Conservation (phyloP, 2,329 filamentous ascomycete genomes). For the Lanzia echinophila region DNA sequence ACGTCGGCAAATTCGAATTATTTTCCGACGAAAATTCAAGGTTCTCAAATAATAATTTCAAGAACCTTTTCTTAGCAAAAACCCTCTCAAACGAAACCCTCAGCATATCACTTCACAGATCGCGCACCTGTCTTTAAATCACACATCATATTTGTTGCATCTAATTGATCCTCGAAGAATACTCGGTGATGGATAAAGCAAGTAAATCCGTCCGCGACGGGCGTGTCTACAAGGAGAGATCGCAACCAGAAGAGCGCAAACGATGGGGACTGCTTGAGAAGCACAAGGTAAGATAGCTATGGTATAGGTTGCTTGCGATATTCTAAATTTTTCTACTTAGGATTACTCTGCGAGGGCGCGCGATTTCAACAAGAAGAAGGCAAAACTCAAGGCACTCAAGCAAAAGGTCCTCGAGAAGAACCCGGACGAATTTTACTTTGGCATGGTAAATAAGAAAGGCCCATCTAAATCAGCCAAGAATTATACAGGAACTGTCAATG, state of each 20-base stretch:
- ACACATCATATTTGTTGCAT: too few species aligned
- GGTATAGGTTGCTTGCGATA: neutral
- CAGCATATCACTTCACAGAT: neutral
- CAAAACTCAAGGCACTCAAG: slow-evolving; percentile 50
- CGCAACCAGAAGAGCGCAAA: slow-evolving; percentile 74
- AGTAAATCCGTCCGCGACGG: slow-evolving; percentile 30
- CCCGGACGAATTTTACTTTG: slow-evolving; percentile 68
- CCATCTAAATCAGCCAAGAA: slow-evolving; percentile 45
- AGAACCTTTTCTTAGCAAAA: neutral
- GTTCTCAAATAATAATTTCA: neutral
- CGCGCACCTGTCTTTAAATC: too few species aligned
- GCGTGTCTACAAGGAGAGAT: slow-evolving; percentile 83
- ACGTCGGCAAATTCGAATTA: neutral
- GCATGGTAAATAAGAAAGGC: slow-evolving; percentile 58
- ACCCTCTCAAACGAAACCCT: neutral
- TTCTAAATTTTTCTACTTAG: slow-evolving; percentile 29
- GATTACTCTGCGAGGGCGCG: slow-evolving; percentile 60
- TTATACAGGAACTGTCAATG: slow-evolving; percentile 50
- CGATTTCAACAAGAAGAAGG: slow-evolving; percentile 61
- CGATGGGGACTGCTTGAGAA: slow-evolving; percentile 93
- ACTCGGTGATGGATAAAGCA: slow-evolving; percentile 8
- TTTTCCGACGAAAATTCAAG: slow-evolving; percentile 1
- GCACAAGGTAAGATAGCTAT: slow-evolving; percentile 60
- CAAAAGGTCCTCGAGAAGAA: slow-evolving; percentile 59
- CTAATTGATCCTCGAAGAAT: slow-evolving; percentile 36